A percentile compares a stretch with the other conserved stretches of the same genome.
These are phyloP conservation scores for Carex kokanica DNA, from an alignment of 176 grass and related monocot species.

Conservation along the genomic window DNA sequence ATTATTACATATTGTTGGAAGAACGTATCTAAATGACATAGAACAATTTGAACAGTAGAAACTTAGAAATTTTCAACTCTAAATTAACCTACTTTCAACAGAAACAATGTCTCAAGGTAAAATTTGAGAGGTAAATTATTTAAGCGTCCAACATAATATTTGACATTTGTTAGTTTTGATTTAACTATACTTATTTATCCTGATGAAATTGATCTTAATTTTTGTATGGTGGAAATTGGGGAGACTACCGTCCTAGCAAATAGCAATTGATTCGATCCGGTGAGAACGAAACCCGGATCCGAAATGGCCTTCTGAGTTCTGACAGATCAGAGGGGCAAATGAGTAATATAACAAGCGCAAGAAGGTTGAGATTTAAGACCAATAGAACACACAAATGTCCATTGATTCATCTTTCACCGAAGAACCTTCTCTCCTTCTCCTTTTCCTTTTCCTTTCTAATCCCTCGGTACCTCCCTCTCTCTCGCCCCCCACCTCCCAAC, in stretches of 20 bases:
- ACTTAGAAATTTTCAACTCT: background rate
- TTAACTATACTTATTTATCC: no score
- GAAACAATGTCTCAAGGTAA: background rate
- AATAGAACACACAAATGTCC: background rate
- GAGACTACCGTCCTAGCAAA: background rate
- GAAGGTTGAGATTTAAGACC: background rate
- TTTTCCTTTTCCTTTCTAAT: constrained; percentile 19
- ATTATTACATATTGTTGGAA: background rate
- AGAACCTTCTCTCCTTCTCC: constrained; percentile 14
- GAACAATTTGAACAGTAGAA: background rate
- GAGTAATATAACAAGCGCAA: background rate
- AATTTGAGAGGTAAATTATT: no score
- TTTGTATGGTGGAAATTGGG: no score
- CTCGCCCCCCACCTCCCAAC: constrained; percentile 25
- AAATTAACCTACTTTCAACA: background rate
- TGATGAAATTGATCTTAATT: no score
- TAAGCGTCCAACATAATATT: no score
- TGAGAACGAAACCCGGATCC: background rate
- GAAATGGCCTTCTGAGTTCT: background rate
- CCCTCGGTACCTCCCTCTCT: constrained; percentile 21
- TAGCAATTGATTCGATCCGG: background rate
- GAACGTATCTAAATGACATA: background rate
- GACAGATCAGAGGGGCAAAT: constrained; percentile 17
- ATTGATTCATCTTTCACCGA: background rate
- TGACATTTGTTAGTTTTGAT: no score